Conservation (phyloP, 2,329 filamentous ascomycete genomes). For the Clarireedia paspali region DNA sequence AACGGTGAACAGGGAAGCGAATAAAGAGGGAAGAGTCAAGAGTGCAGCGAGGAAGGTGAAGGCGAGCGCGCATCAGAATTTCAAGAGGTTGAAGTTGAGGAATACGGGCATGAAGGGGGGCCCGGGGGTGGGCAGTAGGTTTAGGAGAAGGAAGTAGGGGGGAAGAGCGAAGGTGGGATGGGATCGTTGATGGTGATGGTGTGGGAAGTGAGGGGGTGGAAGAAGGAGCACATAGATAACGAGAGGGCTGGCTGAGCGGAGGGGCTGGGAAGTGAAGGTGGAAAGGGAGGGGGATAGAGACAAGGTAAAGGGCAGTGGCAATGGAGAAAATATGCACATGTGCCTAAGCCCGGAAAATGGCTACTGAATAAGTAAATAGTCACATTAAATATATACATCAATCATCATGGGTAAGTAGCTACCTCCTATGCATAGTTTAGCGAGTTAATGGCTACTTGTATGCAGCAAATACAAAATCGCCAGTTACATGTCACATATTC, state of each 20-base stretch:
- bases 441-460: not conserved
- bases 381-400: too few relatives aligned
- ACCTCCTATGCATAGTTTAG: not conserved
- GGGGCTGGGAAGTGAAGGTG: not conserved
- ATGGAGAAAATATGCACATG: too few relatives aligned
- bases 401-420: too few relatives aligned
- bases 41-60: slow-evolving; percentile 53
- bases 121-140: slow-evolving; percentile 46
- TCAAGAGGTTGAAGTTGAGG: slow-evolving; percentile 55
- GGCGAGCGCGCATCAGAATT: slow-evolving; percentile 54
- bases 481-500: too few relatives aligned
- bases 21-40: slow-evolving; percentile 37
- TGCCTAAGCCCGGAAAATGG: too few relatives aligned
- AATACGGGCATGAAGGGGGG: slow-evolving; percentile 57
- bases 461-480: not conserved
- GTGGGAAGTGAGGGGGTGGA: not conserved
- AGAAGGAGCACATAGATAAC: not conserved
- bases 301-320: too few relatives aligned
- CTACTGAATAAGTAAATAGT: too few relatives aligned
- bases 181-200: not conserved
- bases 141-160: slow-evolving; percentile 41
- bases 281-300: too few relatives aligned
- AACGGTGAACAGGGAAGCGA: slow-evolving; percentile 25
- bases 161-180: not conserved
- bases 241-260: not conserved